Base-by-base conservation (phyloP, 106 monocot genomes). In the Vanilla planifolia region DNA sequence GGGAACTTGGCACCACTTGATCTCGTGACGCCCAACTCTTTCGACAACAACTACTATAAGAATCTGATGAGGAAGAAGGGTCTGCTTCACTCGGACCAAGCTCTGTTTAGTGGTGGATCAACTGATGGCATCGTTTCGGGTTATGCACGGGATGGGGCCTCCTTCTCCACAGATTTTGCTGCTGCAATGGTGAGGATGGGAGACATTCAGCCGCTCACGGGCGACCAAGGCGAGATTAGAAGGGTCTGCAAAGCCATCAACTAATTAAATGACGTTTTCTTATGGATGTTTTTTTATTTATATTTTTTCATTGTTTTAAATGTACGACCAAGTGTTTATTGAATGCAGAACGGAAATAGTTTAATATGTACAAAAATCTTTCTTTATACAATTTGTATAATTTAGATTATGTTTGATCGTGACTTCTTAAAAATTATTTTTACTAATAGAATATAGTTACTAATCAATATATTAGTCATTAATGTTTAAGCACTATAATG, bases 31-130 rank as follows among this genome's bases (percentile, higher is more conserved):
- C 56, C 56, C n/a, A 45, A 59, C 32, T 19, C 59, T 33, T 68
- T 68, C 45, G 67, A 68, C 67, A 68, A 68, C 67, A 46, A 59
- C 30, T 68, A 68, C 56, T 68, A 29, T 58, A 58, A 68, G 67
- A 59, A 68, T 43, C 67, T 68, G 6, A 25, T 68, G 3, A 3
- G 29, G 45, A 68, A 58, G 10, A 68, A 68, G 67, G 67, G 67
- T 4, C 52, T 71, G 2, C 41, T 71, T 16, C 62, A 62, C 20
- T 71, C 71, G 4, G 71, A 71, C 21, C 71, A 62, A 22, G 71
- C 37, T 39, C 66, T 67, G 22, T 55, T 55, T 24, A 55, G n/a
- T 40, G 40, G 55, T 39, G 66, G 53, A 3, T 30, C 44, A 23
- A 24, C 71, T 24, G 71, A 71, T 63, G n/a, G 19, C 28, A 63